Evolutionary conservation across 2,329 filamentous ascomycete genomes (phyloP).

Genomic region (Decorospora gaudefroyi): DNA sequence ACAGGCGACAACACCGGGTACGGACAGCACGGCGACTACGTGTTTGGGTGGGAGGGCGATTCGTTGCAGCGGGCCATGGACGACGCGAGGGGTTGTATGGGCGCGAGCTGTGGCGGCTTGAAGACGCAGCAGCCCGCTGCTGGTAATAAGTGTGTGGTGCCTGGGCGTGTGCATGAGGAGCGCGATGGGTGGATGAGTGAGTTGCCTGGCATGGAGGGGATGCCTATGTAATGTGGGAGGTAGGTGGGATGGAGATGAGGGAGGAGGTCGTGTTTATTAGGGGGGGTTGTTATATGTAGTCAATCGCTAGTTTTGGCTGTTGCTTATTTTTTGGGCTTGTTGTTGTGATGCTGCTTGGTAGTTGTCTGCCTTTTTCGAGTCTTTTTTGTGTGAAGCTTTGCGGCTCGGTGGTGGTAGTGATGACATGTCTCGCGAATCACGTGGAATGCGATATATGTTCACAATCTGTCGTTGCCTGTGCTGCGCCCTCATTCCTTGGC

Average conservation of each 20-base stretch:
- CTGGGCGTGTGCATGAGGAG: slow-evolving; percentile 32
- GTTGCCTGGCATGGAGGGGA: slow-evolving; percentile 25
- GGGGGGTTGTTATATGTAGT: background rate
- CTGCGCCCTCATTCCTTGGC: too few species aligned
- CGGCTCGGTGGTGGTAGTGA: too few species aligned
- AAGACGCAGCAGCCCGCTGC: slow-evolving; percentile 32
- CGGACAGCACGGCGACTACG: slow-evolving; percentile 36
- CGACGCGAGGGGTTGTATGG: slow-evolving; percentile 35
- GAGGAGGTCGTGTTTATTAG: background rate
- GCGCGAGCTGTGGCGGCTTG: slow-evolving; percentile 32
- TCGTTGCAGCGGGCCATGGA: slow-evolving; percentile 41
- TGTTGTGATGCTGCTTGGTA: too few species aligned
- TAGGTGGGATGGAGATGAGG: too few species aligned
- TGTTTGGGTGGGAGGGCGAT: slow-evolving; percentile 40
- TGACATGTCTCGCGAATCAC: too few species aligned
- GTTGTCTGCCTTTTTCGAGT: too few species aligned
- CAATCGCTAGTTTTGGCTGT: too few species aligned
- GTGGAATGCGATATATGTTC: too few species aligned
- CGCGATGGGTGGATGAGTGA: slow-evolving; percentile 28
- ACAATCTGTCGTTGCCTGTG: too few species aligned
- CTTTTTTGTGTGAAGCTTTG: too few species aligned
- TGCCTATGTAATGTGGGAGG: too few species aligned
- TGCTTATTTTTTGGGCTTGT: too few species aligned
- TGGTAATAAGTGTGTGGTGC: slow-evolving; percentile 31
- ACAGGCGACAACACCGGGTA: slow-evolving; percentile 32